Evolutionary conservation across 108 stramenopile genomes (phyloP).

Genomic region (Stephanodiscus triporus): DNA sequence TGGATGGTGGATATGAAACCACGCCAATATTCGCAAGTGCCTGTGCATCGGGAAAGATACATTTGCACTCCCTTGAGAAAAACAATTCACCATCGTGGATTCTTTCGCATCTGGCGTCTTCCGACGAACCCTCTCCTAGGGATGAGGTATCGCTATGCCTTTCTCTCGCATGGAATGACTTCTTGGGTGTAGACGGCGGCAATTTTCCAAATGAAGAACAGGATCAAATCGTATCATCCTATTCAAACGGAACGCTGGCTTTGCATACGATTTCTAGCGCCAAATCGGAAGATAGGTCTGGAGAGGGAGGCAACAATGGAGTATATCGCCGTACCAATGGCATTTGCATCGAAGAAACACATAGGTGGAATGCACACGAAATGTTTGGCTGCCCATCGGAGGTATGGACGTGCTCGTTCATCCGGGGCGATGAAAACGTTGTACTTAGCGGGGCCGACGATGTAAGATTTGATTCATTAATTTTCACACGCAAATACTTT

Average conservation of each 20-base stretch:
- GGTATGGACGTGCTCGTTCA: slow-evolving; percentile 77
- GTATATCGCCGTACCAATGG: neutral
- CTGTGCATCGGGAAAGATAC: slow-evolving; percentile 45
- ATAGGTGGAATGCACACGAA: slow-evolving; percentile 73
- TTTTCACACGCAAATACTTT: too few relatives aligned
- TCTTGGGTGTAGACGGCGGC: neutral
- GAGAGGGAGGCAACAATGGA: slow-evolving; percentile 7
- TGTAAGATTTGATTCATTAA: slow-evolving; percentile 28
- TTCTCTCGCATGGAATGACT: slow-evolving; percentile 61
- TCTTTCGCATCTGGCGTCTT: slow-evolving; percentile 33
- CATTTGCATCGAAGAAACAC: slow-evolving; percentile 28
- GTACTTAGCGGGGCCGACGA: slow-evolving; percentile 55
- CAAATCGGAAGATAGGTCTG: slow-evolving; percentile 11
- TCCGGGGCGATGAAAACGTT: slow-evolving; percentile 39
- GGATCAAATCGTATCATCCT: slow-evolving; percentile 76
- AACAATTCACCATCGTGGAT: slow-evolving; percentile 25
- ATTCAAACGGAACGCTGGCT: slow-evolving; percentile 71
- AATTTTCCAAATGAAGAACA: neutral
- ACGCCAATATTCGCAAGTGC: slow-evolving; percentile 39
- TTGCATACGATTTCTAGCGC: slow-evolving; percentile 48
- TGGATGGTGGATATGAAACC: neutral
- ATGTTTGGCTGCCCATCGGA: slow-evolving; percentile 83
- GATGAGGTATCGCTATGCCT: slow-evolving; percentile 46
- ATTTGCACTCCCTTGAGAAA: slow-evolving; percentile 40
- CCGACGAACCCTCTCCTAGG: slow-evolving; percentile 10